Base-by-base conservation (phyloP, 306 rosid genomes). In the Acacia crassicarpa region DNA sequence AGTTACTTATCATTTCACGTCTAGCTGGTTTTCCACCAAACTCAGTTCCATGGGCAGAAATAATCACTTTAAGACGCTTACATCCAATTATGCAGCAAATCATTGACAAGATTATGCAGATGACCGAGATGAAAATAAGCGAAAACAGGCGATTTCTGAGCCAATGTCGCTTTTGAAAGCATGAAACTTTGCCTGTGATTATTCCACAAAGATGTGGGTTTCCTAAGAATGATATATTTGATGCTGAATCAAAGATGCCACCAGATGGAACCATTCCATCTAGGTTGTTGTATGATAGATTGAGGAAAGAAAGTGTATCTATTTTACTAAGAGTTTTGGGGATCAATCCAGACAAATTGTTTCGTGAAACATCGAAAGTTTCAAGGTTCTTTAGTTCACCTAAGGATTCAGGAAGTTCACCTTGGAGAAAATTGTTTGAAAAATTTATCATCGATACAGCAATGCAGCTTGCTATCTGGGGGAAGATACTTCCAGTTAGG, bases 401-500 rank as follows among this genome's bases (percentile, higher is more conserved):
- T 51, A 91, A 69, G 83, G 88, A 48, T 76, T 84, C 83, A 20
- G 91, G 97, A 79, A 92, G 89, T 45, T 74, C 59, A 43, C 91
- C 92, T 66, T 86, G 84, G 48, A 92, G 87, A 78, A 67, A 23
- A 76, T 92, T 92, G 87, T 88, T 48, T 5, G 92, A 89, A 80
- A 92, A 85, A 53, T 91, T 89, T 20, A 92, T 83, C 71, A 78
- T 23, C 1, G 84, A 80, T 61, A 89, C 77, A 13, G 91, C 94
- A 85, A 89, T 85, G 82, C 94, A 92, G 86, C 87, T 87, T 63
- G 93, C 83, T 78, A 92, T 90, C 85, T 80, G 92, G 22, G 93
- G 89, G 75, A 86, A 87, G 83, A 90, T 84, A 43, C 12, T 82
- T 54, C 94, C 93, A 44, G 66, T 85, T 35, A 92, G 86, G 74